Evolutionary conservation across 139 green algal species (phyloP), one percentile per base, ranked within the genome.

Genomic region (Gonium pectorale): DNA sequence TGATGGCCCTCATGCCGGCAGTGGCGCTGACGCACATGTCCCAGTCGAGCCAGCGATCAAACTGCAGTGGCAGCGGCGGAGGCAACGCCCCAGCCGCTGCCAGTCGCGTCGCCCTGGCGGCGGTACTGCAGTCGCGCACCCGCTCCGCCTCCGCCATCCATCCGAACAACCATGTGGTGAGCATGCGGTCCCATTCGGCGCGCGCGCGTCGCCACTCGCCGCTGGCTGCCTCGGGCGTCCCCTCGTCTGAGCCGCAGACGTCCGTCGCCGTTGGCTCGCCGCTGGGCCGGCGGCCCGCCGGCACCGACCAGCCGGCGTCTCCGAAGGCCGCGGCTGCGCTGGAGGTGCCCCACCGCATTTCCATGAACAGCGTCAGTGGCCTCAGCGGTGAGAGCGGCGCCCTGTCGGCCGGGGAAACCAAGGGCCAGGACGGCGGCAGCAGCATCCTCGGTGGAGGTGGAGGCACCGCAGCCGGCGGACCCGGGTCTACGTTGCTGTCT

Each of bases 131-230:
- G 43, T 51, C 77, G 31, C 62, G 60, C 22, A 73, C 77, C 3
- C 60, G 60, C 15, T 73, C 77, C 43, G 62, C 77, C 62, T 73
- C 77, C 31, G 43, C 62, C 24, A 11, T 73, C 26, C 49, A 70
- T 26, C 5, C 60, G n/a, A 15, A 6, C 75, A 29, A 13, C 60
- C 24, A 19, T 15, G 27, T 46, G 27, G 5, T 19, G 56, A 38
- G 38, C 2, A 21, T 43, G 4, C 74, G 74, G 26, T 60, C 74
- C 1, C 0, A 17, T 13, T 82, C 75, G 3, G 75, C 75, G 17
- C 75, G 75, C 5, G 33, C 2, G 11, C 56, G 75, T 19, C 27
- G 15, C 24, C 19, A 33, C 13, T n/a, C 31, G 31, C 35, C 33
- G 64, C 43, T 62, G 72, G 29, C 72, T 51, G 37, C 29, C 27